Percentiles rank a stretch among this genome's conserved stretches.
Conservation (phyloP, 345 rosid genomes). For the Brassica incana region DNA sequence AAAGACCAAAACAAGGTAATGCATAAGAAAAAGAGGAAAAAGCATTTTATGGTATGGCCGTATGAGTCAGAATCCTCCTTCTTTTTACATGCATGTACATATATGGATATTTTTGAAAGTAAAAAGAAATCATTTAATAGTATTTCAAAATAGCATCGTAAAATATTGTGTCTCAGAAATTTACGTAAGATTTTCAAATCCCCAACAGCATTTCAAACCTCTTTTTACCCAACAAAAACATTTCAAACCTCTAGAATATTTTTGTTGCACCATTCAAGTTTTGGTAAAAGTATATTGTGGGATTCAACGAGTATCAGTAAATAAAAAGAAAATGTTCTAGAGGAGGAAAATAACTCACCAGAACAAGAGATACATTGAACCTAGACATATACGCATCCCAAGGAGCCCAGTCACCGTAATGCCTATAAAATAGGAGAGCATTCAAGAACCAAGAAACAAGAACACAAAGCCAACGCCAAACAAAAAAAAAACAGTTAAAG, state of each 20-base stretch:
- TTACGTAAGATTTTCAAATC: background rate
- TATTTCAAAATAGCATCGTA: background rate
- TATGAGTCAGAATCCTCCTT: background rate
- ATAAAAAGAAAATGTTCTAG: background rate
- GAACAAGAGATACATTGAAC: slow-evolving; percentile 56
- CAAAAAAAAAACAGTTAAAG: background rate
- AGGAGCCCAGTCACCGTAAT: background rate
- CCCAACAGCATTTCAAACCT: background rate
- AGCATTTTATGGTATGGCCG: background rate
- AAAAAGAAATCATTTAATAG: background rate
- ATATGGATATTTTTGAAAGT: background rate
- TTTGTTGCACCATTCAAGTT: background rate
- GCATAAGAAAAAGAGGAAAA: background rate
- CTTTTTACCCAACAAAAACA: background rate
- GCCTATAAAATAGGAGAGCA: slow-evolving; percentile 23
- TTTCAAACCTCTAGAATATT: background rate
- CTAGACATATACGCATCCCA: slow-evolving; percentile 49
- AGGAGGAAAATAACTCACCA: slow-evolving; percentile 3
- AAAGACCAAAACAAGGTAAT: background rate
- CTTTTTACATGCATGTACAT: background rate
- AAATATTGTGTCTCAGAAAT: background rate
- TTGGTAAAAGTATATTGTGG: background rate
- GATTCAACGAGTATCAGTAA: slow-evolving; percentile 11
- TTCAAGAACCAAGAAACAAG: slow-evolving; percentile 5
- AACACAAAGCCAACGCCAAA: background rate